Conservation (phyloP, 331 rosid species). For the Arachis monticola region DNA sequence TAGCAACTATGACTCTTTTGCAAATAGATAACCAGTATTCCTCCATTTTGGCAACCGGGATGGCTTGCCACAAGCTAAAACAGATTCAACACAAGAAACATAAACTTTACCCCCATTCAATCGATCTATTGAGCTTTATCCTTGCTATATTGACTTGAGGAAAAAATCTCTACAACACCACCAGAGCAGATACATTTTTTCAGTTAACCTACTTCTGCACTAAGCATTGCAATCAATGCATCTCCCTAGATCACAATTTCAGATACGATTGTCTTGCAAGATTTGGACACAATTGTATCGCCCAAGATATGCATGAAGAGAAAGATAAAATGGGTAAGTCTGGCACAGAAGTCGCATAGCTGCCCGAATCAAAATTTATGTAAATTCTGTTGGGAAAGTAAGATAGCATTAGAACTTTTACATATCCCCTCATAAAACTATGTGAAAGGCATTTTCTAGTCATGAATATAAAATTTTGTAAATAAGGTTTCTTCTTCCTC, state of each 20-base stretch:
- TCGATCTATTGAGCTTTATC: background rate
- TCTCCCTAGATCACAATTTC: constrained; percentile 11
- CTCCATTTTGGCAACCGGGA: constrained; percentile 3
- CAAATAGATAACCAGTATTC: constrained; percentile 12
- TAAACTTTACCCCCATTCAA: background rate
- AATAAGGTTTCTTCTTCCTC: background rate
- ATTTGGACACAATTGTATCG: background rate
- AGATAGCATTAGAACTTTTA: background rate
- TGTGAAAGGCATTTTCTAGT: background rate
- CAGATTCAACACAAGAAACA: background rate
- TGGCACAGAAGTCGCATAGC: background rate
- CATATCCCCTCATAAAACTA: background rate
- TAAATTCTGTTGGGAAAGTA: background rate
- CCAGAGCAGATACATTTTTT: background rate
- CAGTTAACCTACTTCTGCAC: constrained; percentile 10
- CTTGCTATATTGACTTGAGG: background rate
- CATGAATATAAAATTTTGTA: background rate
- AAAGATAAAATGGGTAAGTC: too few relatives aligned
- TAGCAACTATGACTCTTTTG: background rate
- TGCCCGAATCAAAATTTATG: constrained; percentile 3
- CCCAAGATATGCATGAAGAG: background rate
- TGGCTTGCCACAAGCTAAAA: background rate
- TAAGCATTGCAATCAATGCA: constrained; percentile 2
- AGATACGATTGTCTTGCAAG: background rate
- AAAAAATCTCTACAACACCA: constrained; percentile 16